Conservation (phyloP, 1,284 basidiomycete species). For the Ganoderma resinaceum region DNA sequence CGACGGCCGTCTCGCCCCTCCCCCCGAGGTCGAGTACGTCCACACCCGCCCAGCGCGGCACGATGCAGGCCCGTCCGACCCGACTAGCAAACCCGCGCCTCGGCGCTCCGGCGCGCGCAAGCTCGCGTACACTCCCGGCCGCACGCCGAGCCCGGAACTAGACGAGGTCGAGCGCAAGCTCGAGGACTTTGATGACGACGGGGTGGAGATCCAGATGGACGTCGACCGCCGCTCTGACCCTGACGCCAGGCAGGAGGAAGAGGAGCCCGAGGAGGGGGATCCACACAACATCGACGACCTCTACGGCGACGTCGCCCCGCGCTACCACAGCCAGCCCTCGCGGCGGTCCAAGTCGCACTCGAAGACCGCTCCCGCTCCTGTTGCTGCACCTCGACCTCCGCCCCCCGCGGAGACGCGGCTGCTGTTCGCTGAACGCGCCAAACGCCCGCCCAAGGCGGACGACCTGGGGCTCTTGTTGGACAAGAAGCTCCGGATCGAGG, state of each 20-base stretch:
- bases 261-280: constrained; percentile 14
- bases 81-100: too few species aligned
- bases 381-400: neutral
- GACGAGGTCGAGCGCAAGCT: constrained; percentile 20
- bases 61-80: neutral
- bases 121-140: neutral
- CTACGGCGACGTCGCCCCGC: constrained; percentile 24
- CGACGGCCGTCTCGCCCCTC: constrained; percentile 22
- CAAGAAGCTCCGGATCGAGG: constrained; percentile 8
- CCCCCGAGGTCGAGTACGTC: constrained; percentile 20
- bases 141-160: constrained; percentile 10
- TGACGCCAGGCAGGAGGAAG: neutral
- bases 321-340: constrained; percentile 1
- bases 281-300: constrained; percentile 26
- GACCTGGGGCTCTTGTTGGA: constrained; percentile 17
- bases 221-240: constrained; percentile 7
- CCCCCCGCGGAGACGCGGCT: constrained; percentile 1
- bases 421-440: neutral
- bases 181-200: constrained; percentile 13
- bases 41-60: neutral
- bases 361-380: neutral
- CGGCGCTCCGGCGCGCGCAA: neutral
- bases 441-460: constrained; percentile 3
- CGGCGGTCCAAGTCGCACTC: neutral
- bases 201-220: neutral